A percentile compares a stretch with the other conserved stretches of the same genome.
Evolutionary conservation across 106 monocot genomes (phyloP).

Genomic region (Apostasia shenzhenica): DNA sequence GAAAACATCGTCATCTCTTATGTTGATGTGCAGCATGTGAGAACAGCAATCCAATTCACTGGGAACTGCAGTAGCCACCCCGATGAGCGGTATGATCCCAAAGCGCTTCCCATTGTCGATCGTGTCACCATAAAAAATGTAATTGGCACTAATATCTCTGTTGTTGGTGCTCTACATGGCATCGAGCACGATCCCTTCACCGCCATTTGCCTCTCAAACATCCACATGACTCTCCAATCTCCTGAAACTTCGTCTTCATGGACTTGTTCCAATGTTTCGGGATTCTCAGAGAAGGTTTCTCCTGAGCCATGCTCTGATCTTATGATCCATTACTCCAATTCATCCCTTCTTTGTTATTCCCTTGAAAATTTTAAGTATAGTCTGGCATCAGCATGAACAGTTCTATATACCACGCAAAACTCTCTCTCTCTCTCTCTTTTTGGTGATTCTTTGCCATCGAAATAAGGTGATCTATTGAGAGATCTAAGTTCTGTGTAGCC

Average conservation of each 20-base stretch:
- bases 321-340: slow-evolving; percentile 22
- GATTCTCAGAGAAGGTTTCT: slow-evolving; percentile 53
- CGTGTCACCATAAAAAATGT: slow-evolving; percentile 59
- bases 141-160: slow-evolving; percentile 34
- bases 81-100: slow-evolving; percentile 42
- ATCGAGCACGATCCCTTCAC: slow-evolving; percentile 55
- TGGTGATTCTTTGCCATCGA: neutral
- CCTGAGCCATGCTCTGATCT: slow-evolving; percentile 71
- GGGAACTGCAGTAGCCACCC: slow-evolving; percentile 61
- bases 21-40: slow-evolving; percentile 45
- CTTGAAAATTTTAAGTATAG: slow-evolving; percentile 21
- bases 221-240: slow-evolving; percentile 23
- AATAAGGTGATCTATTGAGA: slow-evolving; percentile 5
- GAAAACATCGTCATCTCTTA: slow-evolving; percentile 50
- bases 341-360: slow-evolving; percentile 47
- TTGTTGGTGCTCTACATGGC: slow-evolving; percentile 58
- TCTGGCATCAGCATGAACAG: slow-evolving; percentile 16
- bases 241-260: slow-evolving; percentile 36
- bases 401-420: neutral
- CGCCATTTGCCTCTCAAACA: slow-evolving; percentile 62
- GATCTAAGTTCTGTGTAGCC: neutral
- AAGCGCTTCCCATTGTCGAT: slow-evolving; percentile 43
- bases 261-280: slow-evolving; percentile 68
- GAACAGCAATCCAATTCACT: slow-evolving; percentile 46
- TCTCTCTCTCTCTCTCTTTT: neutral